Conservation (phyloP, 805 yeast genomes). For the Trichomonascus vanleenenianus region DNA sequence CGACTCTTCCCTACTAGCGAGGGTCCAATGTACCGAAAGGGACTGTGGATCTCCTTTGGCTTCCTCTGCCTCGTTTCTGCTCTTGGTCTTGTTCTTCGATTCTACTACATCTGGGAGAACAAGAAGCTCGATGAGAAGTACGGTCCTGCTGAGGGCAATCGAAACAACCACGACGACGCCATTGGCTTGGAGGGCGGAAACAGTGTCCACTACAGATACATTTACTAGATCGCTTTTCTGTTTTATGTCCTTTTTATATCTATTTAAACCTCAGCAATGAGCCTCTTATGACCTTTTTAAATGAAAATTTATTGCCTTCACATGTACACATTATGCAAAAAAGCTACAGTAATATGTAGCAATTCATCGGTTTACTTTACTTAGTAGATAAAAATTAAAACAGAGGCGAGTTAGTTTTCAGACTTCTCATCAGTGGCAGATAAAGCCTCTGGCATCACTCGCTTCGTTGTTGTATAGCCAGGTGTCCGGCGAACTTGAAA, state of each 20-base stretch:
- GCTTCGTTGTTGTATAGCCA: background rate
- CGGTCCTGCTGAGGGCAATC: constrained; percentile 11
- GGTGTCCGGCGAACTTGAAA: constrained; percentile 3
- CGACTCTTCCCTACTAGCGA: constrained; percentile 19
- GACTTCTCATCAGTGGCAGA: too few species aligned
- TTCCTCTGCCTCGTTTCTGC: constrained; percentile 10
- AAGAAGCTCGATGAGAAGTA: constrained; percentile 11
- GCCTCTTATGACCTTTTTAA: too few species aligned
- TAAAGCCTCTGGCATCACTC: too few species aligned
- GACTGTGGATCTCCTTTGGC: constrained; percentile 19
- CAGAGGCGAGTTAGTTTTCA: too few species aligned
- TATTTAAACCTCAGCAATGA: too few species aligned
- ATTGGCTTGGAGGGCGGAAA: constrained; percentile 10
- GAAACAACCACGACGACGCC: background rate
- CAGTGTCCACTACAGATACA: constrained; percentile 14
- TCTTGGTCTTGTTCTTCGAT: constrained; percentile 9
- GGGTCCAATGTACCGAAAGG: constrained; percentile 16
- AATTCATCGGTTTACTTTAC: too few species aligned
- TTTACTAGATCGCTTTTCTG: background rate
- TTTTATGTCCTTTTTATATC: too few species aligned
- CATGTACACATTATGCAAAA: too few species aligned
- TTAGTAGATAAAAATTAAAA: too few species aligned
- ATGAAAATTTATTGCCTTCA: too few species aligned
- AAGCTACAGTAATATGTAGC: too few species aligned
- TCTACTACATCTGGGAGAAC: constrained; percentile 13